Evolutionary conservation across 2,329 filamentous ascomycete species (phyloP), one percentile per base, ranked within the genome.

Genomic region (Beauveria caledonica): DNA sequence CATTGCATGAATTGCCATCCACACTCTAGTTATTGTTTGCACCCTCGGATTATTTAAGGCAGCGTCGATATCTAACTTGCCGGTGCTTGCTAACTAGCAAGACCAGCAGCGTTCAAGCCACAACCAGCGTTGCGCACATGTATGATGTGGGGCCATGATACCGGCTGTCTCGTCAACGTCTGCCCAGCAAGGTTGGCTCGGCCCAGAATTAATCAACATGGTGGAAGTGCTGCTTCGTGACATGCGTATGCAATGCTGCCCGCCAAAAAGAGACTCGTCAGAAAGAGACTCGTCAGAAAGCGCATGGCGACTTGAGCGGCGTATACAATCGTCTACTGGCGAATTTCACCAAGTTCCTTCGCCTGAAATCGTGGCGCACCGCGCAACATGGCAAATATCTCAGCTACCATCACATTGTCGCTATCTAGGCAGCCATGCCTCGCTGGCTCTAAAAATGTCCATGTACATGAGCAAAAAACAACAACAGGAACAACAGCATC

Each of bases 121-220:
- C 48, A 39, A 2, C 54, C 13, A 36, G 11, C 33, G 33, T 13
- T 13, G 11, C 33, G 11, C 5, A 13, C 7, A 36, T 10, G 39
- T 45, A 48, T 48, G 39, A 36, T 10, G 39, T 45, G 57, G 57
- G 39, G 25, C 48, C 11, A 8, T 50, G 39, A 39, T 23, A 23
- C 19, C 7, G 40, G 57, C 48, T 59, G 57, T 49, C 57, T 59
- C 57, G 57, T 59, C 57, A 59, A 59, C 57, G 48, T 52, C 56
- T 33, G 39, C 56, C 56, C 39, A 45, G 46, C 46, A 50, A 27
- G 48, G 56, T 58, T 49, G n/a, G 15, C 7, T 27, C 25, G 36
- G 13, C 21, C 29, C 33, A 40, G 27, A 33, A 39, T 23, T 15
- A 52, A 59, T 53, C 53, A 53, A 53, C 57, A 59, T 36, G 40